phyloP scores from a whole-genome alignment of 768 basidiomycete species.

The Lactarius indigo region DNA sequence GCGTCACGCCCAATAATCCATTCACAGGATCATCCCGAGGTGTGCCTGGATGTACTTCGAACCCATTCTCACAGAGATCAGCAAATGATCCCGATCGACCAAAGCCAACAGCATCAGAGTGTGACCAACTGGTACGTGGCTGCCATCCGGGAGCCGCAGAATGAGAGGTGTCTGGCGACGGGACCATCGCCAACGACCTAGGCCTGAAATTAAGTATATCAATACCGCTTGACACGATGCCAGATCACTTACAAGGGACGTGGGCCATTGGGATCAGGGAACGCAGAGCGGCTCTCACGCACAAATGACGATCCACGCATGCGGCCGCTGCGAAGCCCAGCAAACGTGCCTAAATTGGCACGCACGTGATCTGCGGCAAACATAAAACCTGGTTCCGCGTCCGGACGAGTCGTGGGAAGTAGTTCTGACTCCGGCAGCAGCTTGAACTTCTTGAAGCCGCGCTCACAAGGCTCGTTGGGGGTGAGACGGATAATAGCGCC shows the following conservation, averaged over 20 bases:
- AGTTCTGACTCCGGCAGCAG: conserved; percentile 64
- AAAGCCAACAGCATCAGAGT: conserved; percentile 62
- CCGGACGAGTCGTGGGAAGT: conserved; percentile 60
- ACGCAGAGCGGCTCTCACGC: conserved; percentile 65
- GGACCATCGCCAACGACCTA: conserved; percentile 61
- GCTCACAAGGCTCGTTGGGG: conserved; percentile 78
- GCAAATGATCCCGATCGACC: conserved; percentile 80
- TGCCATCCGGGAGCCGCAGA: conserved; percentile 52
- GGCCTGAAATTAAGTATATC: conserved; percentile 40
- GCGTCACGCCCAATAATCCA: conserved; percentile 18
- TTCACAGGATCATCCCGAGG: conserved; percentile 55
- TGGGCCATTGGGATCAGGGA: conserved; percentile 44
- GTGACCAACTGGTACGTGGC: conserved; percentile 45
- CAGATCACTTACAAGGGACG: conserved; percentile 44
- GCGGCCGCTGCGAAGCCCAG: conserved; percentile 56
- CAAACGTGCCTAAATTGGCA: conserved; percentile 61
- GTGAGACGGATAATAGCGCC: conserved; percentile 76
- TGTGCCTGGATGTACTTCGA: conserved; percentile 88
- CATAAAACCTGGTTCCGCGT: conserved; percentile 63
- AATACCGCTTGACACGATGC: conserved; percentile 14
- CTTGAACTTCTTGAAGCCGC: conserved; percentile 47
- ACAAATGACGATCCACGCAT: conserved; percentile 83
- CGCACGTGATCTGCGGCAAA: conserved; percentile 76
- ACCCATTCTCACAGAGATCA: conserved; percentile 78
- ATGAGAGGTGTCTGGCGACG: conserved; percentile 52